phyloP scores from a whole-genome alignment of 495 filamentous ascomycete species.

The Friedmanniomyces endolithicus region DNA sequence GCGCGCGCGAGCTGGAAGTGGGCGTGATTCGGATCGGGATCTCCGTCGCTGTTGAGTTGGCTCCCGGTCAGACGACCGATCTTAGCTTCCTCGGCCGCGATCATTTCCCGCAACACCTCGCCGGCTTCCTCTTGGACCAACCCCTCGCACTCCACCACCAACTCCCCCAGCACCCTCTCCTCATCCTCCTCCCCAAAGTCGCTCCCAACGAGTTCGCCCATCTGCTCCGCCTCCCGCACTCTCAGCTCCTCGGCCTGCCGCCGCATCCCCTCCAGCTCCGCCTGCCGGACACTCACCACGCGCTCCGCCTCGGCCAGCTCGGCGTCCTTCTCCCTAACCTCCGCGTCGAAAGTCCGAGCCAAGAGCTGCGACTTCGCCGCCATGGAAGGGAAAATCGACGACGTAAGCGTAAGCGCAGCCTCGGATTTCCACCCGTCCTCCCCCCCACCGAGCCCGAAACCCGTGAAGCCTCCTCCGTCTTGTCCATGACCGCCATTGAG shows the following conservation, averaged over 20 bases:
- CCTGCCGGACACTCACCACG: constrained; percentile 40
- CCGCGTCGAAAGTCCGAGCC: constrained; percentile 45
- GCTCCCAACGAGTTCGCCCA: constrained; percentile 26
- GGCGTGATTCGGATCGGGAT: too few relatives aligned
- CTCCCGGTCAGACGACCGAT: background rate
- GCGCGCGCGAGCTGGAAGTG: constrained; percentile 21
- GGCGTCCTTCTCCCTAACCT: constrained; percentile 46
- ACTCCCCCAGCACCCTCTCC: constrained; percentile 46
- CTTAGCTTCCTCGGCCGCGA: background rate
- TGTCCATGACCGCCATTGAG: constrained; percentile 31
- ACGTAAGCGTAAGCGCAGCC: constrained; percentile 46
- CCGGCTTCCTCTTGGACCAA: constrained; percentile 53
- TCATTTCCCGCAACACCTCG: constrained; percentile 7
- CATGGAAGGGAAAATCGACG: constrained; percentile 43
- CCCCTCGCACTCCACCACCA: constrained; percentile 53
- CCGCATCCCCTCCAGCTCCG: constrained; percentile 40
- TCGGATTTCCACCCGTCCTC: constrained; percentile 30
- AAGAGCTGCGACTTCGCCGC: constrained; percentile 46
- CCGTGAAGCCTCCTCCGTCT: too few relatives aligned
- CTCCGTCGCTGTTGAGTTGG: too few relatives aligned
- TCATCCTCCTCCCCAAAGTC: constrained; percentile 45
- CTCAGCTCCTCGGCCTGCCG: constrained; percentile 39
- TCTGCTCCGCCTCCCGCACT: constrained; percentile 35
- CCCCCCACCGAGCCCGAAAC: background rate
- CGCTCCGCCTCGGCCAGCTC: constrained; percentile 46